A percentile compares a stretch with the other conserved stretches of the same genome.
Evolutionary conservation across 768 basidiomycete species (phyloP).

Genomic region (Rhodosporidiobolus sp.): DNA sequence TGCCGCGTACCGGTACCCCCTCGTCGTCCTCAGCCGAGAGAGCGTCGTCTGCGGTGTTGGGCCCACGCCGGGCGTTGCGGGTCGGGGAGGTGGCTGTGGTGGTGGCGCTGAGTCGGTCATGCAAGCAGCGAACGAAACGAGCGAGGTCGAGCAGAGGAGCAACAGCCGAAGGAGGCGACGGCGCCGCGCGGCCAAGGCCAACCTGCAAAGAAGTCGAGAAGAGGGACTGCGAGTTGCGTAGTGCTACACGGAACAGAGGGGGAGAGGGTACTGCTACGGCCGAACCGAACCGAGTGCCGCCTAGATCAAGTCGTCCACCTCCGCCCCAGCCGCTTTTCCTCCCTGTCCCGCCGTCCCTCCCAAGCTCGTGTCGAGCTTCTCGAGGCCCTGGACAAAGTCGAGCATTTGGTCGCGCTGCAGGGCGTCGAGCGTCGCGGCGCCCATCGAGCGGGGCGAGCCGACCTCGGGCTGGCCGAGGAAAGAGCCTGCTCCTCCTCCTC

Average conservation of each 20-base stretch:
- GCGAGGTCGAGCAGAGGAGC: background rate
- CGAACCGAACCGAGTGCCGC: rapidly evolving
- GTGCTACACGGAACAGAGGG: background rate
- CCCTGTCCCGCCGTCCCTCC: background rate
- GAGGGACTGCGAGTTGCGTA: background rate
- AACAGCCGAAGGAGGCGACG: background rate
- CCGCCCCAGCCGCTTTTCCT: background rate
- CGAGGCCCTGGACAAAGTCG: conserved; percentile 72
- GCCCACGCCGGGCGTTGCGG: conserved; percentile 23
- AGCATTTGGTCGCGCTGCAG: conserved; percentile 66
- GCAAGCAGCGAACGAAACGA: background rate
- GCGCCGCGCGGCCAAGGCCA: too few relatives aligned
- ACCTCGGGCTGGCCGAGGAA: background rate
- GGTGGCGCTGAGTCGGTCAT: background rate
- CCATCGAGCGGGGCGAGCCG: conserved; percentile 2
- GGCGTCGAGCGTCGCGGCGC: conserved; percentile 16
- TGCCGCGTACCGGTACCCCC: background rate
- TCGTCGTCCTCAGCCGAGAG: background rate
- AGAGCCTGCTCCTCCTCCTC: too few relatives aligned
- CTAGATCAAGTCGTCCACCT: conserved; percentile 19
- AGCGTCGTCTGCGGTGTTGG: background rate
- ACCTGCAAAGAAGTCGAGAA: background rate
- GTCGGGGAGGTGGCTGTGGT: background rate
- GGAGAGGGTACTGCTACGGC: too few relatives aligned
- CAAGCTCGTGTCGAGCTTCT: conserved; percentile 60